These are phyloP conservation scores for Elsinoe ampelina DNA, from an alignment of 2,329 filamentous ascomycete species.

Conservation along the genomic window DNA sequence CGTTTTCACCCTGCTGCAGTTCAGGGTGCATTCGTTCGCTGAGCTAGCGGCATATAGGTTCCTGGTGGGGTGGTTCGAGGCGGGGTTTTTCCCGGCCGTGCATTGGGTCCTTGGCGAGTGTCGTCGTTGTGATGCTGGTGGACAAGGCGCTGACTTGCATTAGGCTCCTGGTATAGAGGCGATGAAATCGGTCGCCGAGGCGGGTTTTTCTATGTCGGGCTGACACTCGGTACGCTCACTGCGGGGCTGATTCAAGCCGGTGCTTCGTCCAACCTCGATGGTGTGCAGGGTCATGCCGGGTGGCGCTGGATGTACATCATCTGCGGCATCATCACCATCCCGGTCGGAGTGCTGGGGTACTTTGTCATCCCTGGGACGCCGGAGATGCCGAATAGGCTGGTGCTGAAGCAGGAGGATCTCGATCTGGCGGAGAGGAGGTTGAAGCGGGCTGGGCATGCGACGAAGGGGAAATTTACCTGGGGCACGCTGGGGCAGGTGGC, in stretches of 20 bases:
- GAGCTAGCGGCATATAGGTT: constrained; percentile 13
- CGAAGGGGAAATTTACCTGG: constrained; percentile 13
- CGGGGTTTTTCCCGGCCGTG: constrained; percentile 19
- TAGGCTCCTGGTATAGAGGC: constrained; percentile 18
- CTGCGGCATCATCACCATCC: constrained; percentile 45
- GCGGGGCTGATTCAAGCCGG: constrained; percentile 37
- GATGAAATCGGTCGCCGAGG: constrained; percentile 32
- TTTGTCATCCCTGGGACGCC: constrained; percentile 43
- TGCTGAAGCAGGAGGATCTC: constrained; percentile 41
- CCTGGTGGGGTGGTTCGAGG: constrained; percentile 17
- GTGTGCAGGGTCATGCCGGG: constrained; percentile 38
- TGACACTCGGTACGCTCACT: constrained; percentile 44
- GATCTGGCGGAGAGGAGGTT: constrained; percentile 39
- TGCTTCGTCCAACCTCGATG: constrained; percentile 29
- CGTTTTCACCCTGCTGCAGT: constrained; percentile 48
- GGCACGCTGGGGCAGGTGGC: constrained; percentile 28
- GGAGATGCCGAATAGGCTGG: constrained; percentile 37
- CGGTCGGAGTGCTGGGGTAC: constrained; percentile 44
- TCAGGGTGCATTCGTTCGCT: constrained; percentile 39
- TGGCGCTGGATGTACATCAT: constrained; percentile 53
- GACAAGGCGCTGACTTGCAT: too few relatives aligned
- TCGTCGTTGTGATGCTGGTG: too few relatives aligned
- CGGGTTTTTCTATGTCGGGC: constrained; percentile 44
- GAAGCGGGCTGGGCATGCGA: constrained; percentile 34
- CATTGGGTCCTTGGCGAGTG: too few relatives aligned